A percentile compares a stretch with the other conserved stretches of the same genome.
Conservation (phyloP, 768 basidiomycete species). For the Russula foetens region DNA sequence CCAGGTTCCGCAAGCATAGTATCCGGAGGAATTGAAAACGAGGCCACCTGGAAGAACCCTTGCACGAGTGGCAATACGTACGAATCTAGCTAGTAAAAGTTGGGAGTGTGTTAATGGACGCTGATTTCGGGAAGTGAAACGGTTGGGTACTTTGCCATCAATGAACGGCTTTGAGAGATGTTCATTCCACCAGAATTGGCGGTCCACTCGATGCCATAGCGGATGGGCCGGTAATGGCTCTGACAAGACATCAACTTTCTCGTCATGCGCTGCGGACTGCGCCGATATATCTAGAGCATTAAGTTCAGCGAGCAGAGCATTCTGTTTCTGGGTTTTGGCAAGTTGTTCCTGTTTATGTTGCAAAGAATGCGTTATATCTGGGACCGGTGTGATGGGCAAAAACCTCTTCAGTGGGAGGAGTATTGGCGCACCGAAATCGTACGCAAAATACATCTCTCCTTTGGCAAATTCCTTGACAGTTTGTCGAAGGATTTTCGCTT, state of each 20-base stretch:
- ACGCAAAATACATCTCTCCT: conserved; percentile 87
- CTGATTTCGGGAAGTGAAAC: neutral
- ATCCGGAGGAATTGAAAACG: conserved; percentile 53
- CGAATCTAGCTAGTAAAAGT: conserved; percentile 53
- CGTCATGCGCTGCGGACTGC: conserved; percentile 26
- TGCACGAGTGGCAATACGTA: conserved; percentile 91
- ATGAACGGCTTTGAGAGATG: conserved; percentile 77
- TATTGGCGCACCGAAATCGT: conserved; percentile 60
- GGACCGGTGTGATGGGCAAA: neutral
- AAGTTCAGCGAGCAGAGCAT: conserved; percentile 52
- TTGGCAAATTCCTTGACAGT: conserved; percentile 68
- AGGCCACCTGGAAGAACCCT: conserved; percentile 76
- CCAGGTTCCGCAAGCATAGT: conserved; percentile 33
- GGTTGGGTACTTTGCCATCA: conserved; percentile 67
- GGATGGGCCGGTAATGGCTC: conserved; percentile 78
- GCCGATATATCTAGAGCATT: conserved; percentile 35
- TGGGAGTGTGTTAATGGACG: neutral
- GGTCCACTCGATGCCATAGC: conserved; percentile 85
- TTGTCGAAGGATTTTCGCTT: conserved; percentile 76
- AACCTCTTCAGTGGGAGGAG: neutral
- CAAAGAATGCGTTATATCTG: conserved; percentile 77
- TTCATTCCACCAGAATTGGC: conserved; percentile 96
- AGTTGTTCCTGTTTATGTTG: conserved; percentile 71
- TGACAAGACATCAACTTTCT: conserved; percentile 42
- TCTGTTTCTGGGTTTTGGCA: conserved; percentile 47